A percentile compares a stretch with the other conserved stretches of the same genome.
These are phyloP conservation scores for Closterium sp. DNA, from an alignment of 139 green algal genomes.

Conservation along the genomic window DNA sequence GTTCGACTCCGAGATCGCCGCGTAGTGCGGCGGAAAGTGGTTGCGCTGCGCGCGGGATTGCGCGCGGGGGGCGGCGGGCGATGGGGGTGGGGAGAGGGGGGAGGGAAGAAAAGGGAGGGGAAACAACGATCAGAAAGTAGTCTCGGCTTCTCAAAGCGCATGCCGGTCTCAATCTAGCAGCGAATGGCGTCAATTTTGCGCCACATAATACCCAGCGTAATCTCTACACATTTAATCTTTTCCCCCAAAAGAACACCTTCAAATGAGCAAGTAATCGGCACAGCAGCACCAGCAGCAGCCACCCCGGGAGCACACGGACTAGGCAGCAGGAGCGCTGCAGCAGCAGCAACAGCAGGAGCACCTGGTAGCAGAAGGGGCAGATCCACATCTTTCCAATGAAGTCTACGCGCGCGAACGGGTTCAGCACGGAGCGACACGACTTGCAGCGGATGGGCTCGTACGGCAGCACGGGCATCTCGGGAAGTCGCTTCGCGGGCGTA, in stretches of 20 bases:
- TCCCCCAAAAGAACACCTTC: too few species aligned
- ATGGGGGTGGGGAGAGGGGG: too few species aligned
- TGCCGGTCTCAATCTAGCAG: too few species aligned
- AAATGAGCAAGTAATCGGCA: background rate
- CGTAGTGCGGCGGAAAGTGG: slow-evolving; percentile 96
- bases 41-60: slow-evolving; percentile 66
- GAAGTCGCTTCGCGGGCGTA: slow-evolving; percentile 76
- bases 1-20: slow-evolving; percentile 75
- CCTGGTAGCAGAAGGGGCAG: slow-evolving; percentile 89
- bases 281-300: background rate
- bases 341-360: background rate
- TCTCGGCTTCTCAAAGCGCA: too few species aligned
- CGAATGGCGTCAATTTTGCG: too few species aligned
- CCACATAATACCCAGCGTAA: too few species aligned
- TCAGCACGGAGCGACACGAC: slow-evolving; percentile 85
- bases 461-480: slow-evolving; percentile 59
- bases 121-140: background rate
- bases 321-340: background rate
- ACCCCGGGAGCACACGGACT: background rate
- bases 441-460: slow-evolving; percentile 97
- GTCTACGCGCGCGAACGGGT: slow-evolving; percentile 89
- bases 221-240: too few species aligned
- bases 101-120: background rate
- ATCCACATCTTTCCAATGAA: slow-evolving; percentile 91
- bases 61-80: background rate